phyloP scores from a whole-genome alignment of 768 basidiomycete species.

The Sporobolomyces pararoseus region DNA sequence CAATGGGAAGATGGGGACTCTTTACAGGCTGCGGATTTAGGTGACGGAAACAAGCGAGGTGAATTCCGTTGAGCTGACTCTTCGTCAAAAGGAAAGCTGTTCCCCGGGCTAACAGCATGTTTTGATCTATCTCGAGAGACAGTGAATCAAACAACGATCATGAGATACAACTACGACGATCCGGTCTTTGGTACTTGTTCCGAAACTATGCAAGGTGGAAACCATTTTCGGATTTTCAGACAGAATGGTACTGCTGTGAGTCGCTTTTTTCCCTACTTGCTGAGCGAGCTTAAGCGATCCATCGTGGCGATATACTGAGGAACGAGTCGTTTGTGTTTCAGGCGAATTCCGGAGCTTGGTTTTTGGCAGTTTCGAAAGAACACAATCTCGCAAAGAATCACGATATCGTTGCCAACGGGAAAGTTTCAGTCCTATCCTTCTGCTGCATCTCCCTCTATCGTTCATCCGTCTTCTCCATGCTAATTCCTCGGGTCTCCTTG shows the following conservation, averaged over 20 bases:
- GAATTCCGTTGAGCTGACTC: not conserved
- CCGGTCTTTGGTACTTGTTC: conserved; percentile 74
- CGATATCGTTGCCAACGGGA: conserved; percentile 68
- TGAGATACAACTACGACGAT: conserved; percentile 80
- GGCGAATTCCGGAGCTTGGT: conserved; percentile 76
- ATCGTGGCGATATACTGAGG: too few relatives aligned
- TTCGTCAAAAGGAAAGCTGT: not conserved
- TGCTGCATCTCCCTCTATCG: conserved; percentile 47
- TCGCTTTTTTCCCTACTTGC: not conserved
- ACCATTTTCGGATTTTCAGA: conserved; percentile 82
- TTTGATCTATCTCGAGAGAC: too few relatives aligned
- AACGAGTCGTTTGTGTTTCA: conserved; percentile 22
- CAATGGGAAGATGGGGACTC: not conserved
- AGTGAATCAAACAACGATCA: conserved; percentile 79
- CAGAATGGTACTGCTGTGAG: conserved; percentile 60
- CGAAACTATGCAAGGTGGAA: conserved; percentile 79
- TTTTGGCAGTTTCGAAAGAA: conserved; percentile 74
- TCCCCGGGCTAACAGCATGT: not conserved
- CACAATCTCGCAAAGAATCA: conserved; percentile 52
- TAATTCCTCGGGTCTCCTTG: not conserved
- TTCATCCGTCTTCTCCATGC: not conserved
- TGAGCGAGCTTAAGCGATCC: too few relatives aligned
- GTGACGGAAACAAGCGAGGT: conserved; percentile 66
- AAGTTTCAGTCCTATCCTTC: too few relatives aligned
- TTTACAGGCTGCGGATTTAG: conserved; percentile 1